phyloP scores from a whole-genome alignment of 2,329 filamentous ascomycete species.

The Albophoma yamanashiensis region DNA sequence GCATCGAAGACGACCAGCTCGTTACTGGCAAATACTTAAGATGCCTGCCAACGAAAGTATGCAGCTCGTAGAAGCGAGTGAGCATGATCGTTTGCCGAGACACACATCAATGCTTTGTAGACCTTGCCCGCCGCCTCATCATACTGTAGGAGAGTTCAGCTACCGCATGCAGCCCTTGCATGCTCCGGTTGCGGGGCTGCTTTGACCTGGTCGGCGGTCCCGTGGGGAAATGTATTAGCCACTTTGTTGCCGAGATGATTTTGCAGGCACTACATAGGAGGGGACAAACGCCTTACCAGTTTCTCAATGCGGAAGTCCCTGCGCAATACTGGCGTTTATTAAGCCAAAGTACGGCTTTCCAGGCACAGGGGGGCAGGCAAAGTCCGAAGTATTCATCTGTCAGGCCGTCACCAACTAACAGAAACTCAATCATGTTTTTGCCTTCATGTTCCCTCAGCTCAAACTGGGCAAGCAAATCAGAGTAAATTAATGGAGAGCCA shows the following conservation, averaged over 20 bases:
- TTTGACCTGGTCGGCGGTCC: background rate
- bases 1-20: conserved; percentile 8
- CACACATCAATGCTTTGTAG: conserved; percentile 10
- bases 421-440: too few species aligned
- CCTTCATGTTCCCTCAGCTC: too few species aligned
- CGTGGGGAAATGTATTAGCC: conserved; percentile 2
- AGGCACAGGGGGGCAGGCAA: too few species aligned
- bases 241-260: conserved; percentile 7
- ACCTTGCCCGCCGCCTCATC: conserved; percentile 1
- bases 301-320: too few species aligned
- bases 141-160: conserved; percentile 5
- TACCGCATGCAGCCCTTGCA: background rate
- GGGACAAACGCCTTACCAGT: background rate
- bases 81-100: conserved; percentile 3
- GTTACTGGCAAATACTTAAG: conserved; percentile 3
- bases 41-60: conserved; percentile 8
- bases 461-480: too few species aligned
- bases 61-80: conserved; percentile 8
- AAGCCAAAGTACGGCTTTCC: too few species aligned
- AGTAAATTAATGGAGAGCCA: too few species aligned
- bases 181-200: background rate
- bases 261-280: background rate
- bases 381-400: too few species aligned
- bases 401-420: too few species aligned
- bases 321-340: background rate